These are phyloP conservation scores for Durotheca rogersii DNA, from an alignment of 495 filamentous ascomycete genomes.

Conservation along the genomic window DNA sequence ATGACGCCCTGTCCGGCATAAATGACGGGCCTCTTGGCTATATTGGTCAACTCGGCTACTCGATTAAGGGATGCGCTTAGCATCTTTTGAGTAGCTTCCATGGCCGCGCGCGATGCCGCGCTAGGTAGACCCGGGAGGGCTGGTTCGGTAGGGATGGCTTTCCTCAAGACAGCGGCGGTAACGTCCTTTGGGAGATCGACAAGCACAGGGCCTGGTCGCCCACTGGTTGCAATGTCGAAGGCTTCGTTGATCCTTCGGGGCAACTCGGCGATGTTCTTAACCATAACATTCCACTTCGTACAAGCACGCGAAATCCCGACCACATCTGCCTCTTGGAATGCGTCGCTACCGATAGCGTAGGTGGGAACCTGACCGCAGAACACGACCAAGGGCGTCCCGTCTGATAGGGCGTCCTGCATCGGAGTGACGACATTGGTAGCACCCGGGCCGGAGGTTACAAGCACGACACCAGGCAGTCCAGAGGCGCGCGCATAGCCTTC, in stretches of 20 bases:
- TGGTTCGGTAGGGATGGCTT: slow-evolving; percentile 67
- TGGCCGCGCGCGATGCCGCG: slow-evolving; percentile 66
- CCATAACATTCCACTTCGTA: slow-evolving; percentile 87
- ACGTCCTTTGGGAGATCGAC: slow-evolving; percentile 81
- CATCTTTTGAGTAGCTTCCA: slow-evolving; percentile 58
- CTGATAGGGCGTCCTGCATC: slow-evolving; percentile 75
- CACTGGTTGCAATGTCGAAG: slow-evolving; percentile 80
- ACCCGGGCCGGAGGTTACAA: slow-evolving; percentile 77
- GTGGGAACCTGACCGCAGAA: slow-evolving; percentile 78
- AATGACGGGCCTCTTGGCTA: slow-evolving; percentile 73
- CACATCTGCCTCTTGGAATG: slow-evolving; percentile 79
- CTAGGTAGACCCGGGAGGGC: slow-evolving; percentile 66
- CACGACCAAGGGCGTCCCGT: slow-evolving; percentile 77
- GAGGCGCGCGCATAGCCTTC: slow-evolving; percentile 75
- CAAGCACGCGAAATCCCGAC: slow-evolving; percentile 74
- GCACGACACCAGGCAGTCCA: slow-evolving; percentile 73
- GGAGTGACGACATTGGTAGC: slow-evolving; percentile 79
- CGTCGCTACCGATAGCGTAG: slow-evolving; percentile 71
- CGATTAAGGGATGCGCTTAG: slow-evolving; percentile 60
- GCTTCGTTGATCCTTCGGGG: slow-evolving; percentile 79
- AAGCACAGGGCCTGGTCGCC: slow-evolving; percentile 74
- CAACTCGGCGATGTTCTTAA: slow-evolving; percentile 74
- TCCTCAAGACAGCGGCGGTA: slow-evolving; percentile 63
- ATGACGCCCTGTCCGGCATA: slow-evolving; percentile 74
- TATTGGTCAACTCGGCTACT: slow-evolving; percentile 67